A percentile compares a stretch with the other conserved stretches of the same genome.
Evolutionary conservation across 768 basidiomycete species (phyloP).

Genomic region (Amylocystis lapponica): DNA sequence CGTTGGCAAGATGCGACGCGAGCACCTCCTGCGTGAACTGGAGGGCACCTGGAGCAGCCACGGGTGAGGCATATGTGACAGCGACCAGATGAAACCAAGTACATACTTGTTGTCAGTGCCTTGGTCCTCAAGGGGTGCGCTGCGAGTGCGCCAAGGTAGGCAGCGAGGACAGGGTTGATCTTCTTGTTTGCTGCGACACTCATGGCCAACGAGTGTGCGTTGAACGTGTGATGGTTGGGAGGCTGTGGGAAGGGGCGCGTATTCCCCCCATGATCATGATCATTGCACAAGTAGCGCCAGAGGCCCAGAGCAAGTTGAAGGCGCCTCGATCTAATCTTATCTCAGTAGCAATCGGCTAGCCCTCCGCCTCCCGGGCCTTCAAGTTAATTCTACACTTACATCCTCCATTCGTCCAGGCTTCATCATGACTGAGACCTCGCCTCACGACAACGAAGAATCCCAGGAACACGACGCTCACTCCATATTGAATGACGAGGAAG

Average conservation of each 20-base stretch:
- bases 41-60: constrained; percentile 24
- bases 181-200: constrained; percentile 19
- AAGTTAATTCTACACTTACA: neutral
- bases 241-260: too few species aligned
- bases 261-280: too few species aligned
- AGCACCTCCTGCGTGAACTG: constrained; percentile 72
- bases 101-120: constrained; percentile 63
- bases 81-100: neutral
- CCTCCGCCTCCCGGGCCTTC: too few species aligned
- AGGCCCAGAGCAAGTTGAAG: too few species aligned
- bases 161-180: constrained; percentile 49
- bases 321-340: neutral
- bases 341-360: neutral
- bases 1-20: constrained; percentile 62
- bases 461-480: neutral
- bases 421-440: neutral
- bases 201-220: too few species aligned
- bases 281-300: too few species aligned
- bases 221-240: too few species aligned
- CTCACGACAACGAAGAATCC: neutral
- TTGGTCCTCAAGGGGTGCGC: constrained; percentile 76
- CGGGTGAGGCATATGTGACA: neutral
- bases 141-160: constrained; percentile 64
- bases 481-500: neutral
- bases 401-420: neutral